Percentiles rank a stretch among this genome's conserved stretches.
Evolutionary conservation across 176 grass and related monocot species (phyloP).

Genomic region (Carex kokanica): DNA sequence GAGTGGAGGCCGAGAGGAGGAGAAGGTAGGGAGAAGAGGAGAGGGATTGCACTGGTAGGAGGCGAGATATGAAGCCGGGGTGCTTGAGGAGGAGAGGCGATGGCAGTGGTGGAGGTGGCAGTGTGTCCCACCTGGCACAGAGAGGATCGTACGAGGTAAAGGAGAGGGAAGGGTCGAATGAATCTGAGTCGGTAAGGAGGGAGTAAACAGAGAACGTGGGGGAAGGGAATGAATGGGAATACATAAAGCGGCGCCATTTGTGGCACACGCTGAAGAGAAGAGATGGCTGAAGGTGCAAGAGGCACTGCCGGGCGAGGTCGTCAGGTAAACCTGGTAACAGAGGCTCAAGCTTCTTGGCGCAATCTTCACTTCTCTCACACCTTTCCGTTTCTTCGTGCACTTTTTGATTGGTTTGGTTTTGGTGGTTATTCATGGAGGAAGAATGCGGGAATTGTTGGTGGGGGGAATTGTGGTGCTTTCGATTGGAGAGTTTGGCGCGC

Average conservation of each 20-base stretch:
- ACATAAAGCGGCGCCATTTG: slow-evolving; percentile 59
- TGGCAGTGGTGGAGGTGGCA: slow-evolving; percentile 44
- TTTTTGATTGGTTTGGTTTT: not conserved
- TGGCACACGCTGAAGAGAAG: slow-evolving; percentile 63
- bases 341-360: not conserved
- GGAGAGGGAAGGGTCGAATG: slow-evolving; percentile 4
- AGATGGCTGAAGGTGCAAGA: slow-evolving; percentile 37
- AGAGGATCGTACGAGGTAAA: slow-evolving; percentile 62
- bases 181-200: slow-evolving; percentile 17
- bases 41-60: slow-evolving; percentile 61
- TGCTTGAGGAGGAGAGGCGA: slow-evolving; percentile 45
- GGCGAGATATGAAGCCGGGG: slow-evolving; percentile 65
- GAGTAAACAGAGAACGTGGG: slow-evolving; percentile 52
- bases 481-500: slow-evolving; percentile 8
- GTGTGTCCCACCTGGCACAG: slow-evolving; percentile 29
- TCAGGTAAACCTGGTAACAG: slow-evolving; percentile 74
- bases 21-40: slow-evolving; percentile 37
- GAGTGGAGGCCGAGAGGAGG: slow-evolving; percentile 53
- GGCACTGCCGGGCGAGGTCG: slow-evolving; percentile 70
- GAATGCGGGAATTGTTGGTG: not conserved
- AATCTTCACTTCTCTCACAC: not conserved
- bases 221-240: slow-evolving; percentile 52
- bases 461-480: not conserved
- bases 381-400: not conserved
- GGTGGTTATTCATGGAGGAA: not conserved